Base-by-base conservation (phyloP, 1,284 basidiomycete genomes). In the Trichosporon faecale region DNA sequence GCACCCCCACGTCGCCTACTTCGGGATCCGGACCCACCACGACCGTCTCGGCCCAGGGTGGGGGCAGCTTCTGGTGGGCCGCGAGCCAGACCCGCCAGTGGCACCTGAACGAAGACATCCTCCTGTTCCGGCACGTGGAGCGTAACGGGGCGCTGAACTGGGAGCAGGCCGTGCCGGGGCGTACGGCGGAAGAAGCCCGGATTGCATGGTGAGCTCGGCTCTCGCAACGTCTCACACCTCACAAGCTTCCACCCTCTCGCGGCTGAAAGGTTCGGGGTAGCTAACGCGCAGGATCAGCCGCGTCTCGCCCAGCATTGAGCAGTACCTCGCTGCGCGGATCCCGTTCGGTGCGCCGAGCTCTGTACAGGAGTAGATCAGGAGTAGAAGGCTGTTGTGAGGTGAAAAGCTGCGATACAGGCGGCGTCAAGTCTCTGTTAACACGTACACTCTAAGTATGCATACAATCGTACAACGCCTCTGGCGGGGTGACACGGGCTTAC, bases 31-130 rank as follows among this genome's bases (percentile, higher is more conserved):
- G n/a, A n/a, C n/a, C n/a, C n/a, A n/a, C n/a, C n/a, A 21, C 33
- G 25, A 52, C 55, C 23, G 23, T 23, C 14, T 49, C 60, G 29
- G 60, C 33, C 18, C 18, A n/a, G 57, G 52, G 23, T 9, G 44
- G 33, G 52, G 40, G 37, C 55, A 60, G 33, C 40, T 29, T 61
- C 52, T 44, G 49, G 44, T n/a, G 31, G 27, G 31, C 44, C 21
- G 49, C 64, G 25, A 66, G 61, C 55, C 40, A 44, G 35, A 61
- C 21, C 9, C 46, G 66, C 52, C n/a, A 57, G 18, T 70, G 69
- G 69, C 65, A 66, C 6, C 11, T 29, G 11, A 64, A 66, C 40
- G 69, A 70, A 52, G 57, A 65, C 55, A 29, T 60, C 37, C 49
- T 35, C 14, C 46, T 69, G 12, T 57, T 64, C 65, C 21, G 9